Evolutionary conservation across 768 basidiomycete genomes (phyloP), one percentile per base, ranked within the genome.

Genomic region (Agaricus bisporus): DNA sequence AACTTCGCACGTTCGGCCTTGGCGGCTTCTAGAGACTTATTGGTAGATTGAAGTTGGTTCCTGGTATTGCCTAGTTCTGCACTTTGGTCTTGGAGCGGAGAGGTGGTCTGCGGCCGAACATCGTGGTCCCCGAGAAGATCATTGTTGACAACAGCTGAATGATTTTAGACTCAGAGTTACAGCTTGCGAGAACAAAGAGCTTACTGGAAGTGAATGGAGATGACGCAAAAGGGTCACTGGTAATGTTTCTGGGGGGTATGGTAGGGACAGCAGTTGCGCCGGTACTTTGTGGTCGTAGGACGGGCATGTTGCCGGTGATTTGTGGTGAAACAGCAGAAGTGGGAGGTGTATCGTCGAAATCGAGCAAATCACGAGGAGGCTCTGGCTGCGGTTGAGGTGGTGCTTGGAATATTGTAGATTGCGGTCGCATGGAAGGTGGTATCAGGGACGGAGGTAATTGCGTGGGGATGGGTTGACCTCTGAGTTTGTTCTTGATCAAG

Each of bases 61-160:
- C 86, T 86, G 18, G 83, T 69, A 63, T 97, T 95, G 6, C 91
- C 92, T 51, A 98, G 87, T 63, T 94, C 89, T 3, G 83, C 88
- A 26, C 88, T 91, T 55, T 80, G 79, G 60, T 93, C 86, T 4
- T 86, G 82, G 5, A 85, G 63, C 37, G 80, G 72, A 14, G 82
- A 73, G 0, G 73, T 50, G 5, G 75, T 68, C 1, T 67, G 65
- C 22, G 73, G 69, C 9, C 81, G 78, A 32, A 49, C 48, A 38
- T 93, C 90, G 55, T 88, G 86, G 58, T 90, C 89, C 25, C 81
- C 85, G 26, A 94, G 73, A 51, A 92, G 76, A 67, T 91, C 83
- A 38, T 70, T 68, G 45, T 35, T 29, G 11, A 51, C 22, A 22
- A 22, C 50, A 20, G 25, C 58, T 61, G 49, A 20, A 39, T 8